These are phyloP conservation scores for Cordyceps militaris DNA, from an alignment of 2,329 filamentous ascomycete genomes.

Conservation along the genomic window DNA sequence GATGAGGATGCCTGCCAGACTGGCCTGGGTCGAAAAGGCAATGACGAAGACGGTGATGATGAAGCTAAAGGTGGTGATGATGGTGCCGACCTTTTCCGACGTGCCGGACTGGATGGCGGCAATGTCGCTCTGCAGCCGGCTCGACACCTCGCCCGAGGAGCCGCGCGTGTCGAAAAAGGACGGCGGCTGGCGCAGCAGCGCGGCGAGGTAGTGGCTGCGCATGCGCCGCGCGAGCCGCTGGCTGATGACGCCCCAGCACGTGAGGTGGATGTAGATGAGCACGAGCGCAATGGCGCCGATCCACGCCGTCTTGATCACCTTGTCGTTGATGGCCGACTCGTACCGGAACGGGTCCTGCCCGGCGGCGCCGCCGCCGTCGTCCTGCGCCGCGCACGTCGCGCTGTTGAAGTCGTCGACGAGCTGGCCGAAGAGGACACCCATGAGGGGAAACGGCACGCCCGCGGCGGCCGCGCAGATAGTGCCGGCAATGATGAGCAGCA, in stretches of 20 bases:
- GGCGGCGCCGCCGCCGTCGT: slow-evolving; percentile 14
- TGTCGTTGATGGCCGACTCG: slow-evolving; percentile 35
- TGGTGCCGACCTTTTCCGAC: slow-evolving; percentile 55
- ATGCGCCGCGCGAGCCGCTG: slow-evolving; percentile 52
- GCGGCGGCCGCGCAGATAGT: slow-evolving; percentile 39
- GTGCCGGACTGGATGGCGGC: slow-evolving; percentile 53
- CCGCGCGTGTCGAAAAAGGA: slow-evolving; percentile 52
- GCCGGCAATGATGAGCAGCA: slow-evolving; percentile 26
- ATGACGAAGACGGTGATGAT: slow-evolving; percentile 55
- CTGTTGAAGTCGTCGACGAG: slow-evolving; percentile 49
- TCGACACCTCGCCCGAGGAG: slow-evolving; percentile 47
- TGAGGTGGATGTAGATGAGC: slow-evolving; percentile 51
- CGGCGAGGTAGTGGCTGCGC: slow-evolving; percentile 47
- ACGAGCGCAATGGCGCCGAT: slow-evolving; percentile 52
- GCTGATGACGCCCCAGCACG: slow-evolving; percentile 53
- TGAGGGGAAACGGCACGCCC: slow-evolving; percentile 49
- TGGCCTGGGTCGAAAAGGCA: slow-evolving; percentile 51
- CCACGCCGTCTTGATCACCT: slow-evolving; percentile 51
- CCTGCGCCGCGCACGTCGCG: slow-evolving; percentile 35
- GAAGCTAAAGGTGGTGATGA: slow-evolving; percentile 49
- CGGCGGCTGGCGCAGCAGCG: slow-evolving; percentile 48
- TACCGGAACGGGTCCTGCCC: slow-evolving; percentile 10
- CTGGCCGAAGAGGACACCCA: slow-evolving; percentile 51
- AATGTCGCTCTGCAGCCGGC: slow-evolving; percentile 51
- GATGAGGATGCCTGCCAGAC: slow-evolving; percentile 49